Conservation (phyloP, 768 basidiomycete genomes). For the Russula sp. region DNA sequence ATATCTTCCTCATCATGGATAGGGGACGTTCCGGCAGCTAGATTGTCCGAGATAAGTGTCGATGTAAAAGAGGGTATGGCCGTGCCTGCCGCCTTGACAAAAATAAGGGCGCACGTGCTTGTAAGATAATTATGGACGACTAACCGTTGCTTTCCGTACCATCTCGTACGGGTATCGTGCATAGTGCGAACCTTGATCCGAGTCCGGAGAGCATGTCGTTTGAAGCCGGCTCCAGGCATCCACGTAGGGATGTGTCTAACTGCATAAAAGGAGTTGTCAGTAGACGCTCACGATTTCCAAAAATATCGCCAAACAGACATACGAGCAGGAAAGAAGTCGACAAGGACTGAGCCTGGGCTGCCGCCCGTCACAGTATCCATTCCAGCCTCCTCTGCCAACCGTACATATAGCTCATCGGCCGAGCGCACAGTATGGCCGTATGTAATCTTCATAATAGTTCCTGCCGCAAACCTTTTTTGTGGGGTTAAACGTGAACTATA, state of each 20-base stretch:
- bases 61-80: slow-evolving; percentile 30
- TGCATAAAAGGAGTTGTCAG: not conserved
- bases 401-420: slow-evolving; percentile 36
- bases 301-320: slow-evolving; percentile 19
- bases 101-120: not conserved
- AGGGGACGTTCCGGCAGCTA: slow-evolving; percentile 10
- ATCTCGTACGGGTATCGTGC: slow-evolving; percentile 30
- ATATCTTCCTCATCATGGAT: slow-evolving; percentile 28
- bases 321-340: slow-evolving; percentile 39
- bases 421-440: slow-evolving; percentile 37
- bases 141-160: slow-evolving; percentile 26
- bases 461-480: slow-evolving; percentile 34
- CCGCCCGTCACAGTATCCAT: slow-evolving; percentile 31
- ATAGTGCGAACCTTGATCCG: slow-evolving; percentile 27
- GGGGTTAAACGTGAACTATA: not conserved
- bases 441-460: slow-evolving; percentile 36
- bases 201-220: slow-evolving; percentile 28
- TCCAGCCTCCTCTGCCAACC: slow-evolving; percentile 34
- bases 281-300: not conserved
- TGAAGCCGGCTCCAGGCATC: slow-evolving; percentile 32
- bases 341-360: slow-evolving; percentile 35
- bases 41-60: slow-evolving; percentile 24
- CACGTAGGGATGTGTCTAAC: slow-evolving; percentile 29
- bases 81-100: slow-evolving; percentile 27
- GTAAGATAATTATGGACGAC: not conserved